Conservation (phyloP, 2,329 filamentous ascomycete species). For the Aureobasidium mangrovei region DNA sequence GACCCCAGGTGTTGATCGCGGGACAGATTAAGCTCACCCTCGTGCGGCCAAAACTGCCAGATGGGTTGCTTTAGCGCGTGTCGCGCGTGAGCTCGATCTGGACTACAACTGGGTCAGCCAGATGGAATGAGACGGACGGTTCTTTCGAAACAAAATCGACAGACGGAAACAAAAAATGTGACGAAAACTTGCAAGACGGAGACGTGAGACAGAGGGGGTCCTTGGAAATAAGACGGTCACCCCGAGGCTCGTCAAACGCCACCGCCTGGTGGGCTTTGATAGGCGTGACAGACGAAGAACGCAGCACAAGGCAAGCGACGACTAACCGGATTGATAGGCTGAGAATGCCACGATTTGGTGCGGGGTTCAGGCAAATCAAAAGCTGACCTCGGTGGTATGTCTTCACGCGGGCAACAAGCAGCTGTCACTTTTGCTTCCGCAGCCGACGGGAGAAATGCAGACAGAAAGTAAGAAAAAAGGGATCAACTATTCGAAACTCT, state of each 20-base stretch:
- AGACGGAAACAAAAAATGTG: slow-evolving; percentile 6
- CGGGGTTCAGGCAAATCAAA: slow-evolving; percentile 12
- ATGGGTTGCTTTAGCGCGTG: slow-evolving; percentile 1
- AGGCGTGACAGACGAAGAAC: background rate
- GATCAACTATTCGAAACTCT: background rate
- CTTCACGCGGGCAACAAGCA: slow-evolving; percentile 11
- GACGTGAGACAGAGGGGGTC: slow-evolving; percentile 9
- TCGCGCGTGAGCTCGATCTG: slow-evolving; percentile 5
- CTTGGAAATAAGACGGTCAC: slow-evolving; percentile 5
- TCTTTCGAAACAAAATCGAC: background rate
- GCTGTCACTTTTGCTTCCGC: slow-evolving; percentile 7
- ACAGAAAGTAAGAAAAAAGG: background rate
- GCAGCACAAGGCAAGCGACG: slow-evolving; percentile 7
- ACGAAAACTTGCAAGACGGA: slow-evolving; percentile 9
- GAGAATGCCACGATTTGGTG: slow-evolving; percentile 8
- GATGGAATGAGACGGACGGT: background rate
- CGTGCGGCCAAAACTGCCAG: slow-evolving; percentile 12
- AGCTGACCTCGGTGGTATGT: slow-evolving; percentile 6
- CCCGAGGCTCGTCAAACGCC: slow-evolving; percentile 9
- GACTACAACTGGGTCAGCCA: slow-evolving; percentile 5
- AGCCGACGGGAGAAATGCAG: background rate
- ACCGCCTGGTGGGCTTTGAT: background rate
- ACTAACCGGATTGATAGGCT: slow-evolving; percentile 10
- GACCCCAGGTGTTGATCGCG: slow-evolving; percentile 3
- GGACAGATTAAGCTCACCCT: slow-evolving; percentile 12